These are phyloP conservation scores for Terfezia boudieri DNA, from an alignment of 495 filamentous ascomycete species.

Conservation along the genomic window DNA sequence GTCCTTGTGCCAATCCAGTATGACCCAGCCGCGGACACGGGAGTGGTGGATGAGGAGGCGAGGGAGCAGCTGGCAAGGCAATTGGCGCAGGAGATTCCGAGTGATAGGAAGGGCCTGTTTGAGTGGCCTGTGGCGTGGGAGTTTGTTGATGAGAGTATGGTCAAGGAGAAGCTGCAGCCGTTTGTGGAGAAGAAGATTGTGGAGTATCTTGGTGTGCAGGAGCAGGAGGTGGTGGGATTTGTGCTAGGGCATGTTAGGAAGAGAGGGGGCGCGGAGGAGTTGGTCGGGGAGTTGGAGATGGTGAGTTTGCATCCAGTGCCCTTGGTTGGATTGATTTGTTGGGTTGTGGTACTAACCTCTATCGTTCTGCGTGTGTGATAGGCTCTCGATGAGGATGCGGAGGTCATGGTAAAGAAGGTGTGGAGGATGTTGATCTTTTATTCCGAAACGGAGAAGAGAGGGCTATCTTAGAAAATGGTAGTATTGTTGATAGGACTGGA, in stretches of 20 bases:
- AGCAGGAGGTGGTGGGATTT: constrained; percentile 83
- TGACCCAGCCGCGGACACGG: constrained; percentile 44
- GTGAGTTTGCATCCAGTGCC: constrained; percentile 28
- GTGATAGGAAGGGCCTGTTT: constrained; percentile 70
- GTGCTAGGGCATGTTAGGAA: constrained; percentile 72
- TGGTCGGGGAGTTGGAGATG: constrained; percentile 67
- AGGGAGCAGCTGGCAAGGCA: constrained; percentile 47
- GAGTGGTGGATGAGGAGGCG: constrained; percentile 64
- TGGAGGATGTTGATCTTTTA: constrained; percentile 99
- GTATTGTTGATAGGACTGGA: too few relatives aligned
- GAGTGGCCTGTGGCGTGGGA: constrained; percentile 86
- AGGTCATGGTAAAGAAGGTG: constrained; percentile 81
- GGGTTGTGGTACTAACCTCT: constrained; percentile 1
- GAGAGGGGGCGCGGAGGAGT: constrained; percentile 48
- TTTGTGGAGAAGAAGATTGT: constrained; percentile 98
- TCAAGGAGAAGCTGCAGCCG: constrained; percentile 70
- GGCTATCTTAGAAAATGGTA: constrained; percentile 23
- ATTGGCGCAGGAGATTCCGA: constrained; percentile 74
- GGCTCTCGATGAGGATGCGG: constrained; percentile 75
- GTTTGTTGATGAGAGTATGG: constrained; percentile 62
- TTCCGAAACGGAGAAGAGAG: constrained; percentile 82
- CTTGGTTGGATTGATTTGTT: neutral
- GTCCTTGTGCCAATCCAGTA: constrained; percentile 83
- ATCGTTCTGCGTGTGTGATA: constrained; percentile 20
- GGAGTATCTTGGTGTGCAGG: constrained; percentile 87